Evolutionary conservation across 352 stramenopile species (phyloP), one percentile per base, ranked within the genome.

Genomic region (Plasmopara viticola): DNA sequence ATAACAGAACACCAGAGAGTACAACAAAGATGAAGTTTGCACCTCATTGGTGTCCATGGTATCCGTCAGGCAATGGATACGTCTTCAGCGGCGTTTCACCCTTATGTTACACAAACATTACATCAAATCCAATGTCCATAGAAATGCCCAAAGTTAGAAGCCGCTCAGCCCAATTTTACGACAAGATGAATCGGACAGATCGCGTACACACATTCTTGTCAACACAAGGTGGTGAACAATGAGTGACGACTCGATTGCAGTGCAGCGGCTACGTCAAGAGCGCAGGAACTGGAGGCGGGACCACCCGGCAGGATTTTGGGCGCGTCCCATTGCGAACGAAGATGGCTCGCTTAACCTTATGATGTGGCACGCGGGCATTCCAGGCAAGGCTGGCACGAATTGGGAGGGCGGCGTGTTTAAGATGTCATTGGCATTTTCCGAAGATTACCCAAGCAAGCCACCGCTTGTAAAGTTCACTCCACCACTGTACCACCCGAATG

Each of bases 381-480:
- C 96, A 0, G 96, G 79, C 64, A 98, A 98, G 68, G 73, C 84
- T 35, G 74, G 73, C 18, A 99, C 95, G 17, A 91, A 98, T 73
- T 99, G 96, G 96, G 95, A 97, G 51, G 95, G 94, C 28, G 96
- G 95, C 37, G 74, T 98, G 17, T 99, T 97, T 76, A 98, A 98
- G 64, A 90, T 99, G 45, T 83, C 85, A 43, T 94, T 99, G 71
- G 78, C 85, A 60, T 99, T 99, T 71, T 93, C 78, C 8, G 95
- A 98, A 52, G 97, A 99, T 70, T 99, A 98, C 72, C 96, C 96
- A 40, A 94, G 80, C 66, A 97, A 98, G 64, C 96, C 96, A 42
- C 96, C 96, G 50, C 97, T 98, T 56, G 97, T 97, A 77, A 98
- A 98, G 77, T 99, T 98, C 78, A 85, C 95, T 18, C 96, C 96